Base-by-base conservation (phyloP, 257 asterid species). In the Rubia yunnanensis region DNA sequence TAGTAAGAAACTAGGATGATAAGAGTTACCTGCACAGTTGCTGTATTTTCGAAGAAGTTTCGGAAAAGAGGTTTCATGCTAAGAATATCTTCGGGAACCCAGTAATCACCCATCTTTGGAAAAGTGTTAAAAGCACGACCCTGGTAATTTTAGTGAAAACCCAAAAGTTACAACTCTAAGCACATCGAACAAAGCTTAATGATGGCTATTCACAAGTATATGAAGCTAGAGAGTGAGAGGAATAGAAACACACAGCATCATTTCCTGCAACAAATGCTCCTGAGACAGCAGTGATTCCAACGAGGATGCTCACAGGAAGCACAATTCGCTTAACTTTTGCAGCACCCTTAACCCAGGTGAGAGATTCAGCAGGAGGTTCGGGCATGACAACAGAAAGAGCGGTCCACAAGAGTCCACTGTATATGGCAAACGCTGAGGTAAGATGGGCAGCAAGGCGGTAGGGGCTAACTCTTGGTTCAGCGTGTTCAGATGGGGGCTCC, bases 221-320 rank as follows among this genome's bases (percentile, higher is more conserved):
- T 28, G 34, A 41, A 70, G 64, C 10, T 56, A 15, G 46, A 41
- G 34, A 67, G 53, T 39, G 49, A 46, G 72, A 65, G 32, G 63
- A 57, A 62, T 0, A 52, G 74, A 32, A 59, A 75, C 95, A 57
- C 78, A 92, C 99, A 65, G 97, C 99, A 57, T 92, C 99, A 77
- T 92, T 92, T 70, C 97, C 99, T 52, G 99, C 99, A 71, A 92
- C 99, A 80, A 92, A 92, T 72, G 99, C 97, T 74, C 97, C 97
- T 0, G 99, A 92, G 70, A 92, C 72, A 6, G 97, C 99, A 49
- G 97, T 89, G 49, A 87, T 44, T 53, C 96, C 98, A 53, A 89
- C 98, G 27, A 92, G 87, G 66, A 92, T 74, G 70, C 94, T 82
- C 44, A 84, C 87, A 39, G 97, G 98, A 64, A 87, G 80, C 49